A percentile compares a stretch with the other conserved stretches of the same genome.
These are phyloP conservation scores for Parasitella parasitica DNA, from an alignment of 371 early-diverging fungal genomes.

Conservation along the genomic window DNA sequence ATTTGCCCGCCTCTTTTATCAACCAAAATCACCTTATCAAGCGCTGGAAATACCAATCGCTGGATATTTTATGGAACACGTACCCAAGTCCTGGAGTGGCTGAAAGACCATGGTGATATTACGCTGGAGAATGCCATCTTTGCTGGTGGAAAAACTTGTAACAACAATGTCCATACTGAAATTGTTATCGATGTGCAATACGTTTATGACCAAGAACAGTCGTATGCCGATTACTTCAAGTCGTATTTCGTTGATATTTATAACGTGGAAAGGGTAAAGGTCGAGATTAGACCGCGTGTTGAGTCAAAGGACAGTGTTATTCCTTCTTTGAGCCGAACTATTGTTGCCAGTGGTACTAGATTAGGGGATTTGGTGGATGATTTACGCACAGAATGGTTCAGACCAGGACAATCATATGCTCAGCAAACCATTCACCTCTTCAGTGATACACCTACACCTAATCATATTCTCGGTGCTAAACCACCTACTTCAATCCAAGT, in stretches of 20 bases:
- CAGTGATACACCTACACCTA: constrained; percentile 34
- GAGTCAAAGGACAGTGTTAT: constrained; percentile 43
- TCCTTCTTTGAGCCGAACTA: constrained; percentile 22
- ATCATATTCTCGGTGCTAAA: constrained; percentile 37
- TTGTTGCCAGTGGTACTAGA: constrained; percentile 27
- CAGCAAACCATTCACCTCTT: constrained; percentile 39
- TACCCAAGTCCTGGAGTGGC: constrained; percentile 43
- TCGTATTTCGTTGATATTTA: constrained; percentile 44
- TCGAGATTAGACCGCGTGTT: constrained; percentile 40
- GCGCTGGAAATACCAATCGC: constrained; percentile 35
- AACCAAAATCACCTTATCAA: constrained; percentile 40
- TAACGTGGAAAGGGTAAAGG: constrained; percentile 37
- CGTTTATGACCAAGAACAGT: constrained; percentile 36
- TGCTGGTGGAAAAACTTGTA: constrained; percentile 1
- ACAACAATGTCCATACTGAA: constrained; percentile 28
- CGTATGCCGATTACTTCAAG: constrained; percentile 32
- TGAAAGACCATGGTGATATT: constrained; percentile 34
- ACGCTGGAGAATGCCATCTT: constrained; percentile 37
- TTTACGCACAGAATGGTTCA: constrained; percentile 40
- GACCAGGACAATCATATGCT: constrained; percentile 36
- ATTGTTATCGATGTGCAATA: constrained; percentile 43
- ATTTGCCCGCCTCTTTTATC: constrained; percentile 42
- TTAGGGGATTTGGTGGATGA: constrained; percentile 41
- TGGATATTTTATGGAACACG: constrained; percentile 50
- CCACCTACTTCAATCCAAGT: constrained; percentile 28